These are phyloP conservation scores for Endoconidiophora polonica DNA, from an alignment of 2,329 filamentous ascomycete genomes.

Conservation along the genomic window DNA sequence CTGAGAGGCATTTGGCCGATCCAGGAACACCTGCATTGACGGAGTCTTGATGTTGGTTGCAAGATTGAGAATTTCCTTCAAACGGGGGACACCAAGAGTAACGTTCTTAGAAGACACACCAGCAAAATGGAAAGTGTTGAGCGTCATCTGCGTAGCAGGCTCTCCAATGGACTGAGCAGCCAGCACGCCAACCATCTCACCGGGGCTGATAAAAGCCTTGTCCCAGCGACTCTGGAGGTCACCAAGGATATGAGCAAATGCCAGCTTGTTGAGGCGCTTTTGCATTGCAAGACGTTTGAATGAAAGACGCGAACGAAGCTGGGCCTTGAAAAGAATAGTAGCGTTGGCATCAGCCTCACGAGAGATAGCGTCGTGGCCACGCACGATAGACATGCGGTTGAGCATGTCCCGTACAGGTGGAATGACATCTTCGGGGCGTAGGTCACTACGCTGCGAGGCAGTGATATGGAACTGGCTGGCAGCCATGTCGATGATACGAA, in stretches of 20 bases:
- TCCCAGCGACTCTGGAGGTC: conserved; percentile 82
- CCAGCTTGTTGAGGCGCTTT: conserved; percentile 74
- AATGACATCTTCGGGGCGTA: conserved; percentile 77
- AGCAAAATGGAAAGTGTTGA: conserved; percentile 99
- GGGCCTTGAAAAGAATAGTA: conserved; percentile 81
- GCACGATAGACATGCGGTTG: conserved; percentile 66
- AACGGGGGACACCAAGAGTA: conserved; percentile 92
- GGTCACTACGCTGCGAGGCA: conserved; percentile 67
- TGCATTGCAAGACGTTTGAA: conserved; percentile 85
- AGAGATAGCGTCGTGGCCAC: conserved; percentile 68
- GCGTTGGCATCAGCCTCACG: conserved; percentile 74
- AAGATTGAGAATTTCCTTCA: conserved; percentile 98
- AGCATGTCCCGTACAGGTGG: conserved; percentile 60
- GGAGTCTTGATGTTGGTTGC: conserved; percentile 98
- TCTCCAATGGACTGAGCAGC: conserved; percentile 98
- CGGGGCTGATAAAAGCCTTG: conserved; percentile 70
- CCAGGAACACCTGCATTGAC: conserved; percentile 83
- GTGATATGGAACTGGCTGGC: conserved; percentile 85
- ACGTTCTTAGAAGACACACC: conserved; percentile 99
- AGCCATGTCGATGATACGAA: conserved; percentile 78
- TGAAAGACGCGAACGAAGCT: conserved; percentile 72
- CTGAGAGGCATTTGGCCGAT: conserved; percentile 47
- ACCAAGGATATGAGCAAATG: conserved; percentile 81
- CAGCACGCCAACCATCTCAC: conserved; percentile 97
- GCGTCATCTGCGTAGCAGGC: conserved; percentile 95